Evolutionary conservation across 192 early-diverging fungal genomes (phyloP), one percentile per base, ranked within the genome.

Genomic region (Linderina pennispora): DNA sequence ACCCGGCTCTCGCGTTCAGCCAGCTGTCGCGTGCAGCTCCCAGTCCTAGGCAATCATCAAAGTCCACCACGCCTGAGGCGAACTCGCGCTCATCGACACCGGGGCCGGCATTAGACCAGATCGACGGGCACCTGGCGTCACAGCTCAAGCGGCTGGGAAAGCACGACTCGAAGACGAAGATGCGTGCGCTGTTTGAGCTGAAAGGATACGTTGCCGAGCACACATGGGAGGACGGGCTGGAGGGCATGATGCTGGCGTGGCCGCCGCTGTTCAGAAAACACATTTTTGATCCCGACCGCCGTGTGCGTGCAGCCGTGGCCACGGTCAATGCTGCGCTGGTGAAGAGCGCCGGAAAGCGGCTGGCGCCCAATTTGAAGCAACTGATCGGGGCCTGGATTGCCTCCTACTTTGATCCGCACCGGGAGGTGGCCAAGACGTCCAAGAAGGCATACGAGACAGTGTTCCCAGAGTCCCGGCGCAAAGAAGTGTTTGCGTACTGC

Each of bases 81-180:
- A 40, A 24, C 13, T 59, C 28, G 0, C 45, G 44, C 20, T 25
- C 40, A 36, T 40, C 58, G 17, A 39, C 55, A 13, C 49, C 61
- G 23, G 9, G 0, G 39, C 40, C 34, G 44, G 73, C 43, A 40
- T 43, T 81, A 48, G 76, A 60, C 28, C 69, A 74, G 35, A 76
- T 76, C 13, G 77, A 82, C 36, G 69, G 77, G 7, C 73, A 83
- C 7, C 43, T 89, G 16, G 62, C 80, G 17, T 75, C 91, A 35
- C 80, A 94, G 35, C 53, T 98, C 21, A 92, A 92, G 55, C 82
- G 83, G 44, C 76, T 96, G 21, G 67, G 79, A 15, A 98, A 98
- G 57, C 81, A 83, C 37, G 95, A 98, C 52, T 65, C 89, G 6
- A 82, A 74, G 21, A 98, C 95, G 37, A 88, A 86, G 61, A 59